phyloP scores from a whole-genome alignment of 1,139 yeast species.

The Saccharomycopsis hybrid region DNA sequence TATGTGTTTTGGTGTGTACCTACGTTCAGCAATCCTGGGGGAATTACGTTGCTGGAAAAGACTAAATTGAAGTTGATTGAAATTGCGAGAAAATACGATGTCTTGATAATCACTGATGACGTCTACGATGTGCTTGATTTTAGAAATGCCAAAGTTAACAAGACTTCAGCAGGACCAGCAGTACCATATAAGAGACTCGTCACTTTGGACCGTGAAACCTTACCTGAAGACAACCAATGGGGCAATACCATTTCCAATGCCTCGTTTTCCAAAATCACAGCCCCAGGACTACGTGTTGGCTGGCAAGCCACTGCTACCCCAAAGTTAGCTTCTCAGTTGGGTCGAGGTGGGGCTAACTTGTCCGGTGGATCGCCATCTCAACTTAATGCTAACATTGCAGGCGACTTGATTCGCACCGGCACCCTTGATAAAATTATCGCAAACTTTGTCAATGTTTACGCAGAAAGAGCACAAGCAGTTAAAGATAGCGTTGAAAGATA shows the following conservation, averaged over 20 bases:
- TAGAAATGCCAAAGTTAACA: background rate
- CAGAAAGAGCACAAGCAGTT: slow-evolving; percentile 43
- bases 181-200: slow-evolving; percentile 41
- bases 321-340: slow-evolving; percentile 51
- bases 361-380: slow-evolving; percentile 92
- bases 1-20: slow-evolving; percentile 80
- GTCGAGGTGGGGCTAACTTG: slow-evolving; percentile 74
- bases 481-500: slow-evolving; percentile 36
- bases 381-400: slow-evolving; percentile 62
- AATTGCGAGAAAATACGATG: slow-evolving; percentile 70
- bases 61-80: slow-evolving; percentile 52
- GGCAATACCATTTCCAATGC: slow-evolving; percentile 80
- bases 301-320: slow-evolving; percentile 75
- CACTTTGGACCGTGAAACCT: slow-evolving; percentile 45
- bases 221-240: slow-evolving; percentile 29
- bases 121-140: slow-evolving; percentile 76
- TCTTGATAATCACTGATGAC: slow-evolving; percentile 75
- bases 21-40: slow-evolving; percentile 81
- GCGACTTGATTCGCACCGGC: slow-evolving; percentile 52
- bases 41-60: slow-evolving; percentile 50
- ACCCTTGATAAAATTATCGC: slow-evolving; percentile 44
- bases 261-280: slow-evolving; percentile 74
- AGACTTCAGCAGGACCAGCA: background rate
- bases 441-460: slow-evolving; percentile 39
- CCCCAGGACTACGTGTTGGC: slow-evolving; percentile 86